A percentile compares a stretch with the other conserved stretches of the same genome.
Conservation (phyloP, 2,329 filamentous ascomycete genomes). For the Trichoderma polysporum region DNA sequence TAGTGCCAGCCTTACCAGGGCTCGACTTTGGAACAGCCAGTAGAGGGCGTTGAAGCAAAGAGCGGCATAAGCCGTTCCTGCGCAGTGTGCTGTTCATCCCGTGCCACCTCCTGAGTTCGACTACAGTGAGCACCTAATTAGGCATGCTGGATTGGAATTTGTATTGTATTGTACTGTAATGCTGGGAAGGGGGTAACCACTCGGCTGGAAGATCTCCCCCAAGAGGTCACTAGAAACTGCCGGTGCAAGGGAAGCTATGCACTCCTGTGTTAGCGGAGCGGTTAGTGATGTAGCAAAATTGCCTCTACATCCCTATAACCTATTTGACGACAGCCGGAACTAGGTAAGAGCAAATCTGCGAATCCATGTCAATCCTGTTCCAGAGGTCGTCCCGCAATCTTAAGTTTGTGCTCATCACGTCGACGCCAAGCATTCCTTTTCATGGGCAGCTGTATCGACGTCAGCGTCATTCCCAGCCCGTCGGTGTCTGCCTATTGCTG, state of each 20-base stretch:
- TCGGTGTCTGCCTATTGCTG: neutral
- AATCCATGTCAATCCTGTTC: neutral
- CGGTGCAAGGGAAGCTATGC: neutral
- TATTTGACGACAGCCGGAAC: neutral
- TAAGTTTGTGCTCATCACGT: neutral
- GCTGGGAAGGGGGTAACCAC: neutral
- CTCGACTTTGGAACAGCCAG: neutral
- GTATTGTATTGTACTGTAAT: no score
- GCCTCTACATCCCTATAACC: neutral
- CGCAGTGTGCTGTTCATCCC: neutral
- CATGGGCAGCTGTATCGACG: neutral
- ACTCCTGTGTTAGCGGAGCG: neutral
- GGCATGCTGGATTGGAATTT: neutral
- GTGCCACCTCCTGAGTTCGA: neutral
- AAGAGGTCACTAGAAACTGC: neutral
- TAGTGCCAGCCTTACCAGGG: slow-evolving; percentile 13
- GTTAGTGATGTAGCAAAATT: neutral
- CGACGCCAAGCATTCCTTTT: neutral
- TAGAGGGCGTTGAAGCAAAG: neutral
- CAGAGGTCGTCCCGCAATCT: neutral
- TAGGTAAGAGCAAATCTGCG: neutral
- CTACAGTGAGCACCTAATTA: slow-evolving; percentile 10
- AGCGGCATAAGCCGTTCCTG: neutral
- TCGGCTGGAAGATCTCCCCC: neutral
- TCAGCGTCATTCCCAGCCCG: slow-evolving; percentile 7